Percentiles rank a stretch among this genome's conserved stretches.
These are phyloP conservation scores for Acanthamoeba quina DNA, from an alignment of 208 protist species.

Conservation along the genomic window DNA sequence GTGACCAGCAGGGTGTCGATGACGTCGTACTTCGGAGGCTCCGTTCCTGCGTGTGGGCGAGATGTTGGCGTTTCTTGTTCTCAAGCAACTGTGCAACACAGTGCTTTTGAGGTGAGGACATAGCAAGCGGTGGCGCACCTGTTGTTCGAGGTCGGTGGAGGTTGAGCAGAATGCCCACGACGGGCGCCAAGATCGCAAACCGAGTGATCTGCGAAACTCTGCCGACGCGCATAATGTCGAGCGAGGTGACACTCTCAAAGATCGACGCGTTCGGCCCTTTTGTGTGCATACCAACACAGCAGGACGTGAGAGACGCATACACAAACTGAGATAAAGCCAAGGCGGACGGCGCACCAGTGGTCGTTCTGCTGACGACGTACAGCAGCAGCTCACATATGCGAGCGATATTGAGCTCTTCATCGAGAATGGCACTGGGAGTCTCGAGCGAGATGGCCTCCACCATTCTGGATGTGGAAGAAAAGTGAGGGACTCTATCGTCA, in stretches of 20 bases:
- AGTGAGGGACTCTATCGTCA: background rate
- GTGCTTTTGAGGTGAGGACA: background rate
- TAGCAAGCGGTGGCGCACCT: background rate
- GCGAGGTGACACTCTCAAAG: constrained; percentile 50
- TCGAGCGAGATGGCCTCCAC: constrained; percentile 62
- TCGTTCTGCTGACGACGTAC: constrained; percentile 35
- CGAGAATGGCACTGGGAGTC: constrained; percentile 22
- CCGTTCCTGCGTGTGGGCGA: background rate
- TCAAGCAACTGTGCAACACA: background rate
- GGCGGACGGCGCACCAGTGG: background rate
- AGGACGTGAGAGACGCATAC: background rate
- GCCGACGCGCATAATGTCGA: constrained; percentile 67
- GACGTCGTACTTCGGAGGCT: background rate
- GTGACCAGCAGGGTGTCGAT: constrained; percentile 20
- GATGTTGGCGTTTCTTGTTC: background rate
- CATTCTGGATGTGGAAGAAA: background rate
- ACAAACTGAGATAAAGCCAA: background rate
- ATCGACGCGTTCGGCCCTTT: constrained; percentile 43
- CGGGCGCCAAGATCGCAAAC: constrained; percentile 39
- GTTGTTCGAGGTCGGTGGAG: background rate
- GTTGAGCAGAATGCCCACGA: constrained; percentile 70
- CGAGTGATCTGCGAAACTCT: constrained; percentile 17
- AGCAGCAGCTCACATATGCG: constrained; percentile 43
- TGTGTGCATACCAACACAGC: background rate
- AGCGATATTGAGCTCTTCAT: constrained; percentile 65